These are phyloP conservation scores for Candida labiduridarum DNA, from an alignment of 1,139 yeast species.

Conservation along the genomic window DNA sequence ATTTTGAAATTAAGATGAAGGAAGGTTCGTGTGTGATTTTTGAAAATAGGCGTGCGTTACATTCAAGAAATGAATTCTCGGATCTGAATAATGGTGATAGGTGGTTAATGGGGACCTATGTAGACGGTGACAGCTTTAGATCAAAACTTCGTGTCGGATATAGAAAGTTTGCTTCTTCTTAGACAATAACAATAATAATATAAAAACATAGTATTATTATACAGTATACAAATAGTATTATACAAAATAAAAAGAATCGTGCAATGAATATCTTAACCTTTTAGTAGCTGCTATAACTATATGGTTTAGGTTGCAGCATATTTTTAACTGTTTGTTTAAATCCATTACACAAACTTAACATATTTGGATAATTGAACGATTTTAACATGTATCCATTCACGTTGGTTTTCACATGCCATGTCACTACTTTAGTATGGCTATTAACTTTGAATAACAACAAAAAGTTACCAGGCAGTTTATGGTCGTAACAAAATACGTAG, in stretches of 20 bases:
- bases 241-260: too few species aligned
- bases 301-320: constrained; percentile 5
- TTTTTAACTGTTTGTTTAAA: constrained; percentile 67
- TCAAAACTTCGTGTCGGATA: constrained; percentile 53
- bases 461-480: constrained; percentile 92
- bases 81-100: constrained; percentile 56
- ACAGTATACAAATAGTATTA: not conserved
- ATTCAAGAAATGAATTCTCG: constrained; percentile 66
- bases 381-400: constrained; percentile 84
- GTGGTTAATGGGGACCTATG: constrained; percentile 79
- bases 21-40: constrained; percentile 72
- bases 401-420: constrained; percentile 89
- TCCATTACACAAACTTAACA: constrained; percentile 88
- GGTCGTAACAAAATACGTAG: constrained; percentile 89
- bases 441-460: constrained; percentile 79
- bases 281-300: constrained; percentile 11
- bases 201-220: constrained; percentile 6
- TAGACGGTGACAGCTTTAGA: constrained; percentile 72
- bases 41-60: constrained; percentile 73
- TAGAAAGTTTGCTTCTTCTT: constrained; percentile 11
- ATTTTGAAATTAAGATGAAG: constrained; percentile 55
- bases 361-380: constrained; percentile 82
- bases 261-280: too few species aligned
- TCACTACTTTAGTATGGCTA: constrained; percentile 68
- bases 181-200: constrained; percentile 7